A percentile compares a stretch with the other conserved stretches of the same genome.
Evolutionary conservation across 2,329 filamentous ascomycete species (phyloP).

Genomic region (Ophiobolus disseminans): DNA sequence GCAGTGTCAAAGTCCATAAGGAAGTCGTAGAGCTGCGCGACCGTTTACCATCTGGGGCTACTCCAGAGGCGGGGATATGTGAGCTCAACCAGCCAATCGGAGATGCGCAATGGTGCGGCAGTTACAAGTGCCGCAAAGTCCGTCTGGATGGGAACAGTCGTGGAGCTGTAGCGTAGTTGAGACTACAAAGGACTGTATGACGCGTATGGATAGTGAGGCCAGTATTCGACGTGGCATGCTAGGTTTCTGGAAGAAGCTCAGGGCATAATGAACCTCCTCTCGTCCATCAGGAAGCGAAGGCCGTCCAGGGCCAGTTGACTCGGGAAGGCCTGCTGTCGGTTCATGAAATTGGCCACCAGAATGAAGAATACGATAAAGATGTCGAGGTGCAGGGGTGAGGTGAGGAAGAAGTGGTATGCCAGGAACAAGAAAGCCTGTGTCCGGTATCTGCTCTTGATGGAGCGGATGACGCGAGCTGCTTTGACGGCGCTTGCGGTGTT

Average conservation of each 20-base stretch:
- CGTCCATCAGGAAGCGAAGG: conserved; percentile 35
- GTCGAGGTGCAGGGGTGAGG: conserved; percentile 38
- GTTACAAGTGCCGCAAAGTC: conserved; percentile 24
- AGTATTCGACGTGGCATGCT: too few species aligned
- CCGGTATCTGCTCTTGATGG: conserved; percentile 39
- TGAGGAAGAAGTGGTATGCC: conserved; percentile 44
- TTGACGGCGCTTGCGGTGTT: conserved; percentile 27
- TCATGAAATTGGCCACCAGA: conserved; percentile 47
- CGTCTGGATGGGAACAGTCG: too few species aligned
- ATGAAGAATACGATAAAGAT: conserved; percentile 45
- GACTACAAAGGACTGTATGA: conserved; percentile 1
- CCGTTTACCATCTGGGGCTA: conserved; percentile 17
- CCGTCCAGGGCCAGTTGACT: conserved; percentile 35
- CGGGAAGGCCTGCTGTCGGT: conserved; percentile 38
- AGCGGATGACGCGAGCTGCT: conserved; percentile 34
- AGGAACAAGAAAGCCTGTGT: conserved; percentile 42
- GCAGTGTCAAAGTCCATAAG: conserved; percentile 46
- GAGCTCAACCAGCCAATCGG: conserved; percentile 38
- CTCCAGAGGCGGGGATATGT: conserved; percentile 31
- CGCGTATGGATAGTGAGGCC: too few species aligned
- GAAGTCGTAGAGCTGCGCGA: conserved; percentile 15
- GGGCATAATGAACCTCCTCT: conserved; percentile 34
- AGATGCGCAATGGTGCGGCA: conserved; percentile 16
- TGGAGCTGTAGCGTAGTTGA: too few species aligned
- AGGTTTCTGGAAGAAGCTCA: too few species aligned